Evolutionary conservation across 2,329 filamentous ascomycete species (phyloP), one percentile per base, ranked within the genome.

Genomic region (Cladosporium cucumerinum): DNA sequence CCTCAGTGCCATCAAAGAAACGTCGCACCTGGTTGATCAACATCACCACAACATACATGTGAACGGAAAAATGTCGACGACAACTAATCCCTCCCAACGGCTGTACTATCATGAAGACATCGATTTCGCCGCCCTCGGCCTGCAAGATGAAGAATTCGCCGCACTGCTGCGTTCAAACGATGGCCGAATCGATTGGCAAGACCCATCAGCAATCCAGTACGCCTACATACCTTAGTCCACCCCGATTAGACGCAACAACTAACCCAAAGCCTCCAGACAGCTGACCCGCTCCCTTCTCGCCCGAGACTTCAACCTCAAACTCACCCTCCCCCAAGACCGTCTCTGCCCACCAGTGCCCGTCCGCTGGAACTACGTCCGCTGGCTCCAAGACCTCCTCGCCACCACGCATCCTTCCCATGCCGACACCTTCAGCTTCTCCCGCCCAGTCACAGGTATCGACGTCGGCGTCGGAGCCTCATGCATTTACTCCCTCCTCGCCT

Each of bases 401-500:
- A 88, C 87, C 0, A 89, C 88, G 0, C 23, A 25, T 11, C 79
- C 82, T 54, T 80, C 80, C 0, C 89, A 77, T 66, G 70, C 73
- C 21, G 67, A 72, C 34, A 60, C 48, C 16, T 68, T 86, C 69
- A 81, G 87, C 62, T 34, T 49, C 2, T 3, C 43, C 21, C 79
- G 85, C n/a, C 78, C 82, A 49, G 81, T 92, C 2, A 75, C 84
- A 0, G 93, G 94, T 0, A 54, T 65, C 25, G 69, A 73, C 34
- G 87, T 85, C 67, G 95, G 95, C 48, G 96, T 93, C 0, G 95
- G 95, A 1, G 91, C 94, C 18, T 96, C 92, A 70, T 89, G 89
- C 71, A 96, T 99, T 71, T 99, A 98, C 74, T 90, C 93, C 2
- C 84, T 98, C 1, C 83, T 99, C 0, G 92, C 88, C 23, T 91